Percentiles rank a stretch among this genome's conserved stretches.
These are phyloP conservation scores for Amphirosellinia nigrospora DNA, from an alignment of 495 filamentous ascomycete species.

Conservation along the genomic window DNA sequence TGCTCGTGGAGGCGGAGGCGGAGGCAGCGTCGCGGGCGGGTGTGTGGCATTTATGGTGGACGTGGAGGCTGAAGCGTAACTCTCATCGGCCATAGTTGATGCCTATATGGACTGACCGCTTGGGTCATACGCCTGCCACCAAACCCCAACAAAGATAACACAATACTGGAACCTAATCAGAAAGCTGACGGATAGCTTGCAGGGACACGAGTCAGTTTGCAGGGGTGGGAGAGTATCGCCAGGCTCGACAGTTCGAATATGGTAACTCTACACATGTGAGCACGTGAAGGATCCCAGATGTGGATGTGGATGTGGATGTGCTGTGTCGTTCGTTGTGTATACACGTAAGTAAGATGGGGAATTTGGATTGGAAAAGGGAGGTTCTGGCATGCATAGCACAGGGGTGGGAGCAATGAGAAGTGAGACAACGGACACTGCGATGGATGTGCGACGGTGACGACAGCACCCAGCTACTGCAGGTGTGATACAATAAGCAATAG, in stretches of 20 bases:
- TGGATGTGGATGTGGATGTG: not conserved
- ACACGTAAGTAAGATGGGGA: not conserved
- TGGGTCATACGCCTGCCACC: conserved; percentile 24
- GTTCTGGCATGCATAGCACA: not conserved
- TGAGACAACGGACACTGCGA: not conserved
- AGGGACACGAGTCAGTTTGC: not conserved
- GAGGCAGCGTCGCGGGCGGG: conserved; percentile 1
- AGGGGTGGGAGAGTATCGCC: not conserved
- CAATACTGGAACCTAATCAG: not conserved
- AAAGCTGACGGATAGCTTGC: not conserved
- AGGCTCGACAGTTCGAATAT: not conserved
- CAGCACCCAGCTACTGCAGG: not conserved
- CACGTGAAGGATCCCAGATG: not conserved
- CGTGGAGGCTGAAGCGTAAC: conserved; percentile 29
- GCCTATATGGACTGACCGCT: conserved; percentile 14
- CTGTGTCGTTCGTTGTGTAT: not conserved
- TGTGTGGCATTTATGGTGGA: conserved; percentile 26
- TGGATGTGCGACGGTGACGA: not conserved
- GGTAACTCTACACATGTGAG: conserved; percentile 5
- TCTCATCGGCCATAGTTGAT: conserved; percentile 38
- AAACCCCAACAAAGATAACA: not conserved
- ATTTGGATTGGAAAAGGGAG: not conserved
- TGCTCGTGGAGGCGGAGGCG: conserved; percentile 2
- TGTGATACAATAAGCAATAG: not conserved
- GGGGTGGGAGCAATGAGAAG: conserved; percentile 14